A percentile compares a stretch with the other conserved stretches of the same genome.
These are phyloP conservation scores for Annulohypoxylon nitens DNA, from an alignment of 495 filamentous ascomycete species.

Conservation along the genomic window DNA sequence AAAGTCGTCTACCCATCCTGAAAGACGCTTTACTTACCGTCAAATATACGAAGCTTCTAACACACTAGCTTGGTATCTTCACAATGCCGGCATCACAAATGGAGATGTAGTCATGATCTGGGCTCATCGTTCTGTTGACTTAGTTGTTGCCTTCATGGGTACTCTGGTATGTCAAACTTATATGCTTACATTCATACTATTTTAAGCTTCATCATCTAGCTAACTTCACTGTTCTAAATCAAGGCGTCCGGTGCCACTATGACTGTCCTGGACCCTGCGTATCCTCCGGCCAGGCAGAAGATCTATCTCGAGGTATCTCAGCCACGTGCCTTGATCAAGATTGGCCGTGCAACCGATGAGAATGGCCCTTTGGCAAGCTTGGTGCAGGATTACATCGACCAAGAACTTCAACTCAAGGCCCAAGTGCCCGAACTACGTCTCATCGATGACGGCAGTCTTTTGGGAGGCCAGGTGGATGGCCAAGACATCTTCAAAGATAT, in stretches of 20 bases:
- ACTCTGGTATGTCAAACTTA: constrained; percentile 55
- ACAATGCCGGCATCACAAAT: constrained; percentile 76
- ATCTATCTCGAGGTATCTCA: constrained; percentile 92
- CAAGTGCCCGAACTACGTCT: constrained; percentile 83
- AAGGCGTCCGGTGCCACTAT: constrained; percentile 76
- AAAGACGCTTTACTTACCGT: constrained; percentile 82
- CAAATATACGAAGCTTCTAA: constrained; percentile 92
- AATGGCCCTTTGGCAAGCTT: constrained; percentile 75
- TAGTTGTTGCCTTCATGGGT: constrained; percentile 76
- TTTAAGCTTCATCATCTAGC: constrained; percentile 23
- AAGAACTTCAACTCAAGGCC: constrained; percentile 77
- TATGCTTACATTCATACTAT: background rate
- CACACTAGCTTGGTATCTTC: constrained; percentile 80
- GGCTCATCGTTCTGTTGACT: constrained; percentile 81
- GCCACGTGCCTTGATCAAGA: constrained; percentile 82
- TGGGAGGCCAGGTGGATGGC: constrained; percentile 74
- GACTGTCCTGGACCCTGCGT: constrained; percentile 87
- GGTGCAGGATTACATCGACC: constrained; percentile 80
- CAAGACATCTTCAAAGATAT: constrained; percentile 75
- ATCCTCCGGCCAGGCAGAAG: constrained; percentile 88
- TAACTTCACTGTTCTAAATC: constrained; percentile 23
- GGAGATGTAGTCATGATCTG: constrained; percentile 97
- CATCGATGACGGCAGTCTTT: constrained; percentile 77
- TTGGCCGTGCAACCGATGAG: constrained; percentile 82
- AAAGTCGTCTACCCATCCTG: constrained; percentile 67